Conservation (phyloP, 768 basidiomycete species). For the Pleurotus cornucopiae region DNA sequence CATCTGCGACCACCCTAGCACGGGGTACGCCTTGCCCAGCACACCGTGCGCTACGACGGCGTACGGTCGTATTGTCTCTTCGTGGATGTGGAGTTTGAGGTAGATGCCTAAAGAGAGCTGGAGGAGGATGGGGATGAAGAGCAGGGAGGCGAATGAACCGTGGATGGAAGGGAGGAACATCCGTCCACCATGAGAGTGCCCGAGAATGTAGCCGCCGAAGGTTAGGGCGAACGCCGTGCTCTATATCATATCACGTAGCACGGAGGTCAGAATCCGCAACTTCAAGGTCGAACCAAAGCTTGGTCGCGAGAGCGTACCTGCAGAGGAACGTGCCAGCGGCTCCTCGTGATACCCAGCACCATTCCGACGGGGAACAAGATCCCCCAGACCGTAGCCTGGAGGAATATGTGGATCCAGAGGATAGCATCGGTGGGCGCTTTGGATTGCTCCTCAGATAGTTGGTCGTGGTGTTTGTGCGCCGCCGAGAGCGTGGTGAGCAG, state of each 20-base stretch:
- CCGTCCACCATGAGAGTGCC: constrained; percentile 83
- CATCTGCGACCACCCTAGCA: constrained; percentile 88
- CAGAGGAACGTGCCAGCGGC: constrained; percentile 87
- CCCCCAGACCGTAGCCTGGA: constrained; percentile 83
- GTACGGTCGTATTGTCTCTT: constrained; percentile 66
- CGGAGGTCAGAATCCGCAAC: background rate
- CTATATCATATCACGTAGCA: constrained; percentile 25
- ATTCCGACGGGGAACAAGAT: constrained; percentile 82
- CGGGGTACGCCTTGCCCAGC: constrained; percentile 80
- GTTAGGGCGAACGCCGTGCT: constrained; percentile 66
- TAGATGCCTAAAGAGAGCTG: constrained; percentile 81
- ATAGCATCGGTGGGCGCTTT: constrained; percentile 70
- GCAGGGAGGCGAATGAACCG: constrained; percentile 60
- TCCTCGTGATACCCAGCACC: constrained; percentile 71
- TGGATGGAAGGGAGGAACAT: constrained; percentile 73
- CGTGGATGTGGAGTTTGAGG: constrained; percentile 88
- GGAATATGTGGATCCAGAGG: constrained; percentile 77
- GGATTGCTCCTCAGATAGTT: constrained; percentile 57
- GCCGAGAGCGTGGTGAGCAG: constrained; percentile 19
- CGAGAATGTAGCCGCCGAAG: constrained; percentile 71
- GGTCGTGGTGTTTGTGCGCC: constrained; percentile 65
- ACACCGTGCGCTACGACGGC: constrained; percentile 69
- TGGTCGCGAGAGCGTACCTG: constrained; percentile 47
- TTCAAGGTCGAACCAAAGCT: constrained; percentile 1
- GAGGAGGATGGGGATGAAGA: constrained; percentile 56